Evolutionary conservation across 2,329 filamentous ascomycete genomes (phyloP), one percentile per base, ranked within the genome.

Genomic region (Didymella sp.): DNA sequence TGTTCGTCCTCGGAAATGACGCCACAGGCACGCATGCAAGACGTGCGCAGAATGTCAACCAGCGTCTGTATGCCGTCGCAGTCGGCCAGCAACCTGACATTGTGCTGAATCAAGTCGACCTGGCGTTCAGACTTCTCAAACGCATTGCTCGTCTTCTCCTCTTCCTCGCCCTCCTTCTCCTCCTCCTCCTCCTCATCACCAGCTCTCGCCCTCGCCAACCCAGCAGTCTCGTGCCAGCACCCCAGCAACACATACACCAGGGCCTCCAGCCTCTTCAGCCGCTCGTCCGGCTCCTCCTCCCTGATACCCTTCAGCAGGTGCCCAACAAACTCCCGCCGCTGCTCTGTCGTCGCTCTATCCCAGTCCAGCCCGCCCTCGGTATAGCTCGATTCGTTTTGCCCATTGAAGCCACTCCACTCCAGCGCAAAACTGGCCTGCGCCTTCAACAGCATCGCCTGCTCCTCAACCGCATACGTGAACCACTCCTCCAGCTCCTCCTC

Each of bases 401-500:
- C 72, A 43, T 69, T 61, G 51, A 67, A 75, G 7, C 57, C 51
- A 51, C 63, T 73, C 91, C 91, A 96, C 70, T 88, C 85, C 72
- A 86, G 85, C 62, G 92, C 86, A 71, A 96, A 98, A 2, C 88
- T 87, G 33, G 86, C 82, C 70, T 91, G 90, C 19, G 90, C 88
- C 50, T 88, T 85, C 50, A 90, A 84, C 45, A 97, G 81, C 69
- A 93, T 88, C 43, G 89, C 84, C 78, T 91, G 90, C 73, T 98
- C 93, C 76, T 90, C 90, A 60, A 92, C 88, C 67, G 90, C 89
- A 77, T 98, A 97, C 50, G 89, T 87, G 77, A 99, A 99, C 95
- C 95, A 99, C 78, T 99, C 95, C 73, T 98, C 92, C 44, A 99
- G 83, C 80, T 99, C 95, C 62, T 95, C 91, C 17, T 90, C 87